Base-by-base conservation (phyloP, 306 rosid species). In the Erythrophleum fordii region DNA sequence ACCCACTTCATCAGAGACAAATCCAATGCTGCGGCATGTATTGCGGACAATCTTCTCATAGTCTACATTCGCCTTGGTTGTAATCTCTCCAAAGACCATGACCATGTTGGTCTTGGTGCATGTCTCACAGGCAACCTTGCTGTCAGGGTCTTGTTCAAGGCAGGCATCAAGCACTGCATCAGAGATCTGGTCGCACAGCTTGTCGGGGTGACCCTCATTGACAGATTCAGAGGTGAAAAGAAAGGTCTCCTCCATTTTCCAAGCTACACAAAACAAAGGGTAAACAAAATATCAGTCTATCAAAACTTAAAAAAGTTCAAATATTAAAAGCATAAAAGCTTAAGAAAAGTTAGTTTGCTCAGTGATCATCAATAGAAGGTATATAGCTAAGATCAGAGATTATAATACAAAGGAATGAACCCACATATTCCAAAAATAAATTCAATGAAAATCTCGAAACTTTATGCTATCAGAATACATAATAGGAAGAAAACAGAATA, bases 151-250 rank as follows among this genome's bases (percentile, higher is more conserved):
- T 84, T 96, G 93, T 52, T 83, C 89, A 64, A 96, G 99, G 91
- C 99, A 96, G 18, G 99, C 99, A 51, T 96, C 99, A 0, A 96
- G 99, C 80, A 96, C 99, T 0, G 99, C 99, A 82, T 96, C 99
- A 7, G 99, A 96, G 90, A 96, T 87, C 97, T 96, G 99, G 82
- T 96, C 99, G 64, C 99, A 96, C 78, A 96, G 91, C 94, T 96
- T 96, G 97, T 96, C 99, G 1, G 99, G 99, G 88, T 96, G 99
- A 78, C 99, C 99, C 93, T 96, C 99, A 42, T 96, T 96, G 29
- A 96, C 99, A 1, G 99, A 96, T 75, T 96, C 99, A 22, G 99
- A 96, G 23, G 99, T 96, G 79, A 79, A 96, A 74, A 96, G 95
- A 79, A 96, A 96, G 87, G 98, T 92, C 85, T 93, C 98, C 85